Percentiles rank a stretch among this genome's conserved stretches.
phyloP scores from a whole-genome alignment of 768 basidiomycete species.

The Pisolithus sp. region DNA sequence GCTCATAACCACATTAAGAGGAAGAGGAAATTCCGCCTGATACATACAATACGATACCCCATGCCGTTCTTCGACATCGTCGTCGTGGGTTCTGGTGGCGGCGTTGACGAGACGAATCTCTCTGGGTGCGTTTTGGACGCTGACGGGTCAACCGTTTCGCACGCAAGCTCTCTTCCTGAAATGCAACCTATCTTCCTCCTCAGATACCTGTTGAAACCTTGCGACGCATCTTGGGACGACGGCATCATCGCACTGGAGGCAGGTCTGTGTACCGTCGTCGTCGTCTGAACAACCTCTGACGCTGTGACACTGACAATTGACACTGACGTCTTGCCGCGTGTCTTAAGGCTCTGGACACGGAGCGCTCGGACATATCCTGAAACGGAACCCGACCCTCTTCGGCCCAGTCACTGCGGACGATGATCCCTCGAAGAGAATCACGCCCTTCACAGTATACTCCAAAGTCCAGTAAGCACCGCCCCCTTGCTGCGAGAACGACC shows the following conservation, averaged over 20 bases:
- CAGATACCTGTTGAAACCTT: constrained; percentile 87
- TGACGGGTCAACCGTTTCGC: not conserved
- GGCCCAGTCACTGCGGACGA: constrained; percentile 13
- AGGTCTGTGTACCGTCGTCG: constrained; percentile 39
- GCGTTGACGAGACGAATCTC: constrained; percentile 84
- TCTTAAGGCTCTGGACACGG: constrained; percentile 78
- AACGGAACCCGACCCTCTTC: constrained; percentile 51
- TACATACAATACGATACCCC: not conserved
- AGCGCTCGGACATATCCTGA: constrained; percentile 58
- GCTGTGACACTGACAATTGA: not conserved
- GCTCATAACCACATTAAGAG: too few species aligned
- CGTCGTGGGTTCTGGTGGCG: constrained; percentile 82
- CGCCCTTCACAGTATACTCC: constrained; percentile 23
- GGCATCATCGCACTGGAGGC: constrained; percentile 85
- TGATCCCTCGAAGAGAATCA: constrained; percentile 9
- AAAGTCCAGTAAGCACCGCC: constrained; percentile 26
- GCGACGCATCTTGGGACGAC: constrained; percentile 60
- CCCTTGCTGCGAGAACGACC: not conserved
- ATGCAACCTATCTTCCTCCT: constrained; percentile 3
- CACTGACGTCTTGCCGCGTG: not conserved
- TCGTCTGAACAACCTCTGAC: not conserved
- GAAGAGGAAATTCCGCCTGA: too few species aligned
- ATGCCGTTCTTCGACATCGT: constrained; percentile 64
- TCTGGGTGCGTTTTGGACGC: constrained; percentile 57
- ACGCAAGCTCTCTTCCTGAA: not conserved